Evolutionary conservation across 306 rosid genomes (phyloP).

Genomic region (Cercis canadensis): DNA sequence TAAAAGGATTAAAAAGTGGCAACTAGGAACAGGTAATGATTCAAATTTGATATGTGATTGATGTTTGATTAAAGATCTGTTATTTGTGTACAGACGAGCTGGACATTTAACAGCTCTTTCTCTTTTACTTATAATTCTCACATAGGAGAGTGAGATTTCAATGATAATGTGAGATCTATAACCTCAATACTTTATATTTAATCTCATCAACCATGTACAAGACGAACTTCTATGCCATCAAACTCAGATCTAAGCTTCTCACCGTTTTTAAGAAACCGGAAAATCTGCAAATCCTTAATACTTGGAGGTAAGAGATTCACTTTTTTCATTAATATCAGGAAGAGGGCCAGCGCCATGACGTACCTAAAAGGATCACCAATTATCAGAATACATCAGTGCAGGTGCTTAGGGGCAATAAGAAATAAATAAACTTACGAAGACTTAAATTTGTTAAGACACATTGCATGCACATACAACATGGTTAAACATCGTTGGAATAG

Average conservation of each 20-base stretch:
- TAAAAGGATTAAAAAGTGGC: not conserved
- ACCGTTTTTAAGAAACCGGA: constrained; percentile 88
- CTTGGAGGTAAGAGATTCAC: constrained; percentile 79
- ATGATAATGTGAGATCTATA: not conserved
- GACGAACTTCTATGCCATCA: not conserved
- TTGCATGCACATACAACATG: no score
- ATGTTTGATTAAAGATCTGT: not conserved
- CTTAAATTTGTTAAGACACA: constrained; percentile 23
- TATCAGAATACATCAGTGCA: not conserved
- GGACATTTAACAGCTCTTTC: no score
- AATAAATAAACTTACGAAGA: not conserved
- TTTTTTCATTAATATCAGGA: constrained; percentile 61
- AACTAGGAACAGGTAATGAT: not conserved
- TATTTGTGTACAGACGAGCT: no score
- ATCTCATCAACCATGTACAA: not conserved
- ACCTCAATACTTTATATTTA: not conserved
- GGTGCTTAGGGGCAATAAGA: not conserved
- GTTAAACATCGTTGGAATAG: constrained; percentile 10
- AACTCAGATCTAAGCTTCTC: not conserved
- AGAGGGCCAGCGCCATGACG: constrained; percentile 70
- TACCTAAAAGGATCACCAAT: constrained; percentile 55
- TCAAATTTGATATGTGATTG: constrained; percentile 1
- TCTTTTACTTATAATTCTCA: not conserved
- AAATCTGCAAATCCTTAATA: constrained; percentile 74
- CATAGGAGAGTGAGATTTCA: not conserved